phyloP scores from a whole-genome alignment of 805 yeast species.

The Vanderwaltozyma polyspora region DNA sequence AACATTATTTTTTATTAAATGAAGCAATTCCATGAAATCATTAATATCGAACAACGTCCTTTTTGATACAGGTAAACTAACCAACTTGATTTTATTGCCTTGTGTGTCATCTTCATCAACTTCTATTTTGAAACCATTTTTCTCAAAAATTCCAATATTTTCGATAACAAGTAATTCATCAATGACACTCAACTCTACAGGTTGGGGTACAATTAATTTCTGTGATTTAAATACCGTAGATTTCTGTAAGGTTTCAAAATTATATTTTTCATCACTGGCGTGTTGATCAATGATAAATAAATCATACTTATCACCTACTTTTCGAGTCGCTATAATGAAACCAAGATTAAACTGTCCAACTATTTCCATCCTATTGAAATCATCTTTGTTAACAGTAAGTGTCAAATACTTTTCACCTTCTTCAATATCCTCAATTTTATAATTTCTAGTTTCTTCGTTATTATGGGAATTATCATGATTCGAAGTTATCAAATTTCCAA shows the following conservation, averaged over 20 bases:
- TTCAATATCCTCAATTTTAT: constrained; percentile 34
- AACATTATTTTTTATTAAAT: constrained; percentile 47
- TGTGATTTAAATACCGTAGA: constrained; percentile 54
- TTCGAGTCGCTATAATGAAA: constrained; percentile 63
- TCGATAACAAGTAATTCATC: constrained; percentile 70
- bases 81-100: constrained; percentile 44
- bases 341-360: constrained; percentile 96
- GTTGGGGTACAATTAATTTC: constrained; percentile 48
- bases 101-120: constrained; percentile 41
- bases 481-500: background rate
- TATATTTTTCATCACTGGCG: constrained; percentile 92
- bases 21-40: constrained; percentile 68
- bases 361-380: constrained; percentile 63
- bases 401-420: constrained; percentile 50
- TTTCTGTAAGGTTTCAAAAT: constrained; percentile 62
- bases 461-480: constrained; percentile 1
- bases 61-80: constrained; percentile 65
- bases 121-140: constrained; percentile 65
- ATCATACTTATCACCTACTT: constrained; percentile 34
- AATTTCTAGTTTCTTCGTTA: no score
- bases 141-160: constrained; percentile 42
- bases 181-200: constrained; percentile 55
- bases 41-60: constrained; percentile 50
- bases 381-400: constrained; percentile 54
- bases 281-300: constrained; percentile 91